Evolutionary conservation across 1,284 basidiomycete genomes (phyloP), one percentile per base, ranked within the genome.

Genomic region (Chalciporus sp.): DNA sequence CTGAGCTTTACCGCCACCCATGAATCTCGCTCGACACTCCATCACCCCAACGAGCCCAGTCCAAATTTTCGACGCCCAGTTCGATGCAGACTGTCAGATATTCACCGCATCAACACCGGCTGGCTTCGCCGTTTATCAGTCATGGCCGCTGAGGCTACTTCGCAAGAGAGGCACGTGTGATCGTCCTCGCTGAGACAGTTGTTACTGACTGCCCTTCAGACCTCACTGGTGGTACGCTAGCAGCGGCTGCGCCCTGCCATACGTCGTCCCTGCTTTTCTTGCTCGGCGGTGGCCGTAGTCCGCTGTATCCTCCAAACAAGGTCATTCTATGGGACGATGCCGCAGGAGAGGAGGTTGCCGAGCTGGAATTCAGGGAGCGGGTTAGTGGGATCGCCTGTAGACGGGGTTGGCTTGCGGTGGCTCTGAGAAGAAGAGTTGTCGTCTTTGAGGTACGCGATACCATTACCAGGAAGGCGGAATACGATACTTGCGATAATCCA

Each of bases 281-380:
- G 39, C 81, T 96, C 59, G 95, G 95, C 45, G 95, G 95, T 46
- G 94, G 94, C 28, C 78, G 85, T 47, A 90, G 89, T 66, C 95
- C 95, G n/a, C 79, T 92, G 7, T 98, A 94, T 72, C 88, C 95
- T 27, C 92, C 92, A 26, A 98, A 98, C 76, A 98, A 97, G 76
- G 91, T 95, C 44, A 81, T 97, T 52, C 72, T 98, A 44, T 97
- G 92, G 87, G 90, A 97, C 72, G 92, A 94, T 72, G 80, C 79
- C 2, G 74, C 82, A 2, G 86, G 84, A 4, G 74, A 77, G 48
- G 88, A 94, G 62, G 86, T 95, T 37, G 92, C 90, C 27, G 92
- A 96, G 71, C 81, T 98, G 51, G 94, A 97, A 74, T 97, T 98
- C 67, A 85, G 90, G 57, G 94, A 96, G 71, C 80, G 83, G 49